Base-by-base conservation (phyloP, 306 rosid genomes). In the Quercus alba region DNA sequence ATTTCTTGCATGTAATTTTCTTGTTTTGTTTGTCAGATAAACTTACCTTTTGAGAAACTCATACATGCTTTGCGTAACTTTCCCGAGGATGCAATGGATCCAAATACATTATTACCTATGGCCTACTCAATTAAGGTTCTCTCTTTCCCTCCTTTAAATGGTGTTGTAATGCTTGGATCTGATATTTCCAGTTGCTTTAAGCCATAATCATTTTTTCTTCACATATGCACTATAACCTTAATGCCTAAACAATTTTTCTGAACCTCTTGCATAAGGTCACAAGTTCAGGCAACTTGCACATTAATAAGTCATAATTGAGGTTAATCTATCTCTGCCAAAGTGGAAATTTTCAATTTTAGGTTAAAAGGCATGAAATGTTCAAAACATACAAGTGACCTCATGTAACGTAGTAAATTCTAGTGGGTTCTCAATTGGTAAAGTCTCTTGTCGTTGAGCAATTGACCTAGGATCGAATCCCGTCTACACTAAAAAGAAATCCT, bases 41-140 rank as follows among this genome's bases (percentile, higher is more conserved):
- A 91, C 76, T 80, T 96, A 81, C 99, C 99, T n/a, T 96, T 96
- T 25, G 99, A 95, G 87, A 95, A 93, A 85, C 93, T 95, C 75
- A 89, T 95, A 70, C 97, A 93, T 30, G 98, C 94, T 81, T 85
- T 95, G 92, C 92, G 96, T 70, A 93, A 95, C 91, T 95, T 95
- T 84, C 96, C 97, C 0, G 93, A 88, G 80, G 88, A 89, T 83
- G 98, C 98, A 56, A 91, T 95, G 98, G 87, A 95, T 80, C 99
- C 99, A 0, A 93, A 96, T 63, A 93, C 86, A 0, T 84, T 96
- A 79, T 84, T 93, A 78, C 99, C 98, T 1, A 68, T 93, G 90
- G 97, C 97, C 66, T 96, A 91, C 90, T 93, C 99, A 72, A 88
- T 93, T 81, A 93, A 89, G 97, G 99, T 96, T 78, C 64, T 35